Evolutionary conservation across 2,329 filamentous ascomycete genomes (phyloP).

Genomic region (Alternaria metachromatica): DNA sequence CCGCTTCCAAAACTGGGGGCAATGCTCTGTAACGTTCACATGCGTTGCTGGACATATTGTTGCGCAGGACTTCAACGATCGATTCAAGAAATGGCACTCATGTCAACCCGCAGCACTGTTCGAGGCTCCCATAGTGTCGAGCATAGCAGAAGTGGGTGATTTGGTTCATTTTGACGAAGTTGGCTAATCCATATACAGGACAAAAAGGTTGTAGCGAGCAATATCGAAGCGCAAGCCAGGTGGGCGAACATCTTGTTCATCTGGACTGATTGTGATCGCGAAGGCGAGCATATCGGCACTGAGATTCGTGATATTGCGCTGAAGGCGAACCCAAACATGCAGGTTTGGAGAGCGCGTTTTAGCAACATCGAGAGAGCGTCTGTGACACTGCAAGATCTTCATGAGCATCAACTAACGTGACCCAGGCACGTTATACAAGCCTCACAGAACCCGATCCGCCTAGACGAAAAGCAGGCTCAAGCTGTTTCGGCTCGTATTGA

Average conservation of each 20-base stretch:
- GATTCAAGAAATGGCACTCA: constrained; percentile 80
- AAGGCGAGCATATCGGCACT: constrained; percentile 94
- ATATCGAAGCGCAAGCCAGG: constrained; percentile 81
- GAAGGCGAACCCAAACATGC: constrained; percentile 73
- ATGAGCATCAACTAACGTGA: neutral
- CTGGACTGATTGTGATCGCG: constrained; percentile 98
- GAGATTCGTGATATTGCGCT: constrained; percentile 85
- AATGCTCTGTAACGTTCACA: constrained; percentile 89
- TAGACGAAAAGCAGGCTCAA: constrained; percentile 86
- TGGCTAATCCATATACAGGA: constrained; percentile 59
- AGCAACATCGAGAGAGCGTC: constrained; percentile 94
- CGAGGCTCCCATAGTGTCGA: constrained; percentile 74
- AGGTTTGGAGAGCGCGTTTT: constrained; percentile 86
- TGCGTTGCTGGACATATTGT: constrained; percentile 90
- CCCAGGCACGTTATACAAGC: constrained; percentile 83
- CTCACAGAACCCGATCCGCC: constrained; percentile 74
- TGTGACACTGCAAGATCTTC: constrained; percentile 41
- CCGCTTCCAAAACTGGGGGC: constrained; percentile 84
- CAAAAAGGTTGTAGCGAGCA: constrained; percentile 80
- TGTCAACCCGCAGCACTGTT: constrained; percentile 83
- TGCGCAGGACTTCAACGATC: constrained; percentile 74
- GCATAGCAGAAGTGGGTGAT: constrained; percentile 66
- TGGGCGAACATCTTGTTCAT: constrained; percentile 82
- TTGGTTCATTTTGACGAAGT: neutral
- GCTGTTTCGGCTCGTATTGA: constrained; percentile 91